Conservation (phyloP, 768 basidiomycete species). For the Leccinum boreale region DNA sequence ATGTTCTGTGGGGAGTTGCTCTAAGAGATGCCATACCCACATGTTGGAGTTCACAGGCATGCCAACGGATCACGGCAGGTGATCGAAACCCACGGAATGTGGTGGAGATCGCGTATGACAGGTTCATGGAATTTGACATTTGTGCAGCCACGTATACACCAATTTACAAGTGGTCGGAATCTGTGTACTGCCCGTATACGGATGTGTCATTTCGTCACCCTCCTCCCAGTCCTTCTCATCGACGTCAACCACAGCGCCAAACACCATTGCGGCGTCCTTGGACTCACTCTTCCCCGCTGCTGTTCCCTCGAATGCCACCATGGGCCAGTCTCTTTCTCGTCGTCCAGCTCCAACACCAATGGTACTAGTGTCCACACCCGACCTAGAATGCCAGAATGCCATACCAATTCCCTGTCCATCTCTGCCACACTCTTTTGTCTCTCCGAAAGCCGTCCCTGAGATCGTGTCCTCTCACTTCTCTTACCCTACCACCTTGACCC, state of each 20-base stretch:
- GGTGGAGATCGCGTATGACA: slow-evolving; percentile 90
- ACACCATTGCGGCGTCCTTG: too few species aligned
- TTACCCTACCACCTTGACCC: slow-evolving; percentile 18
- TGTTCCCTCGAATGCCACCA: slow-evolving; percentile 7
- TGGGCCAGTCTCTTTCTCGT: slow-evolving; percentile 34
- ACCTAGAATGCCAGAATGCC: slow-evolving; percentile 4
- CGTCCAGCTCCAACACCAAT: slow-evolving; percentile 8
- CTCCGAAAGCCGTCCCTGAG: slow-evolving; percentile 24
- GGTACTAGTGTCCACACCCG: slow-evolving; percentile 3
- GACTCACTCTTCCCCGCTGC: too few species aligned
- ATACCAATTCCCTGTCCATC: slow-evolving; percentile 7
- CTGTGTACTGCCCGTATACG: slow-evolving; percentile 85
- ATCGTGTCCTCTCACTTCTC: slow-evolving; percentile 12
- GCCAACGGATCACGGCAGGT: slow-evolving; percentile 88
- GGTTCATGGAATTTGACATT: slow-evolving; percentile 93
- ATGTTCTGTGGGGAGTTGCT: slow-evolving; percentile 10
- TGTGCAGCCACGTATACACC: slow-evolving; percentile 90
- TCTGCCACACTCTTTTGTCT: slow-evolving; percentile 33
- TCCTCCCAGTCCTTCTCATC: too few species aligned
- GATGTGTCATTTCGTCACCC: slow-evolving; percentile 88
- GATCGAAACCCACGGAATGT: slow-evolving; percentile 94
- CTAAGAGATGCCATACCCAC: not conserved
- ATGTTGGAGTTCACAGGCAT: slow-evolving; percentile 52
- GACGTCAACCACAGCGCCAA: too few species aligned
- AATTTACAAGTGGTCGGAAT: slow-evolving; percentile 88